These are phyloP conservation scores for Helicostylum pulchrum DNA, from an alignment of 192 early-diverging fungal genomes.

Conservation along the genomic window DNA sequence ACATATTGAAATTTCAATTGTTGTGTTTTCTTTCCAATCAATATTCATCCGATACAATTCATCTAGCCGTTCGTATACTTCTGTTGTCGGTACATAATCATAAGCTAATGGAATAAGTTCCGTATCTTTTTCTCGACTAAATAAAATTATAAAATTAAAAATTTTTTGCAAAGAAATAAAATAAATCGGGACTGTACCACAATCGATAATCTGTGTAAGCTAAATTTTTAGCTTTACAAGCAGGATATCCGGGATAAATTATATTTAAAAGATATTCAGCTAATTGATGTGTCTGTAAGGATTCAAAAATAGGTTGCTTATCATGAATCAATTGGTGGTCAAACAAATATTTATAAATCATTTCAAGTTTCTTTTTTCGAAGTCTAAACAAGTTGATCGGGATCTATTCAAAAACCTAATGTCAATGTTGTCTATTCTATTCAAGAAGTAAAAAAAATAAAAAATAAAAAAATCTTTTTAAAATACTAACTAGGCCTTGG, in stretches of 20 bases:
- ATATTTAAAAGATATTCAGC: not conserved
- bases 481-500: slow-evolving; percentile 4
- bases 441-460: no score
- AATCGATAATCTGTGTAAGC: slow-evolving; percentile 11
- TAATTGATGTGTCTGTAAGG: slow-evolving; percentile 8
- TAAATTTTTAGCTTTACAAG: slow-evolving; percentile 11
- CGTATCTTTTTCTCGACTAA: slow-evolving; percentile 8
- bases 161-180: not conserved
- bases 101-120: slow-evolving; percentile 5
- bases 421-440: no score
- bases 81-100: slow-evolving; percentile 10
- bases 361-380: slow-evolving; percentile 17
- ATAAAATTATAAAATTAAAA: not conserved
- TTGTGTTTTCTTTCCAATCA: not conserved
- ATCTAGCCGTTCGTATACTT: slow-evolving; percentile 8
- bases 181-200: slow-evolving; percentile 1
- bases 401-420: not conserved
- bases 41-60: slow-evolving; percentile 3
- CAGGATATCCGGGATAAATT: slow-evolving; percentile 10
- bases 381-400: slow-evolving; percentile 10
- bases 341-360: not conserved
- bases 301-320: slow-evolving; percentile 7
- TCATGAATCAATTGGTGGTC: slow-evolving; percentile 1
- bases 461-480: no score
- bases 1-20: not conserved